Evolutionary conservation across 1,139 yeast genomes (phyloP).

Genomic region (Saccharomyces uvarum): DNA sequence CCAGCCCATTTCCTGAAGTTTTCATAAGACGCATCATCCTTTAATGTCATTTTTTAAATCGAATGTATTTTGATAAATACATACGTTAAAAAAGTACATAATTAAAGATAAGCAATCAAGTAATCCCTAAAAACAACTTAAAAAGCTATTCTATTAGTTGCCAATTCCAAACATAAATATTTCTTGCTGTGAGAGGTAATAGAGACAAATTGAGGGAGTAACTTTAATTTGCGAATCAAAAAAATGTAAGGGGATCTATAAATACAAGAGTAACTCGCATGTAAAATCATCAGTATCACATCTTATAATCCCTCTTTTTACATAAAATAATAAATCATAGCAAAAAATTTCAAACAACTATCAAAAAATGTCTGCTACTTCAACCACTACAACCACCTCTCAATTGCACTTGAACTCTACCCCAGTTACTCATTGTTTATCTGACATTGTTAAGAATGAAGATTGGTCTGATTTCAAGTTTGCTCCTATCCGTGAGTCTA

Average conservation of each 20-base stretch:
- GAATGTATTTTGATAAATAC: background rate
- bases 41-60: background rate
- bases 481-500: slow-evolving; percentile 69
- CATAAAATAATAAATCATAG: background rate
- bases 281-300: background rate
- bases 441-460: slow-evolving; percentile 32
- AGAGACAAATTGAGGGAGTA: background rate
- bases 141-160: background rate
- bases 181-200: background rate
- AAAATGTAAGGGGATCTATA: background rate
- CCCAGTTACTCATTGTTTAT: slow-evolving; percentile 33
- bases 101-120: background rate
- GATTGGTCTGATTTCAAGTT: slow-evolving; percentile 66
- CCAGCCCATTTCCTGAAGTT: background rate
- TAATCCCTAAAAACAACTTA: background rate
- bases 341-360: background rate
- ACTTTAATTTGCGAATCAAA: background rate
- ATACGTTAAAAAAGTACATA: background rate
- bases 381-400: slow-evolving; percentile 9
- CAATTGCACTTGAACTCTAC: slow-evolving; percentile 26
- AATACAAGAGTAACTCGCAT: background rate
- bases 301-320: background rate
- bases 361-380: background rate
- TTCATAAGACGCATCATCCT: background rate
- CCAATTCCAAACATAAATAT: background rate